Evolutionary conservation across 2,329 filamentous ascomycete genomes (phyloP), one percentile per base, ranked within the genome.

Genomic region (Pseudogymnoascus sp.): DNA sequence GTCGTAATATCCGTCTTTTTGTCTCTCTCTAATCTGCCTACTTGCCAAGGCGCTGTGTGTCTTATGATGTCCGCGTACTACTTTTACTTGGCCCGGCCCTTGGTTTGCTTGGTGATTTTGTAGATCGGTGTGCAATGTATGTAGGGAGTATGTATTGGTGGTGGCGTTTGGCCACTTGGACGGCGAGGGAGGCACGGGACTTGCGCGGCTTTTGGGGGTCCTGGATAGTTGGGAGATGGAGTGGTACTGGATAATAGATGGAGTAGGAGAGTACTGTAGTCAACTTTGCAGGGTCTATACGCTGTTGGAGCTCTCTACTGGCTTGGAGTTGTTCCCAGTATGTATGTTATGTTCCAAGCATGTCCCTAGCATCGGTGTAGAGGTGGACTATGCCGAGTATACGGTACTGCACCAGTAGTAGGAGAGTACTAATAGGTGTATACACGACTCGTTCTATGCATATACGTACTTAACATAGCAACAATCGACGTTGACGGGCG

Each of bases 1-100:
- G 68, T 44, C 72, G 70, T 60, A 38, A 38, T 42, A 42, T 42
- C 17, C 38, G n/a, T 19, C 21, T 42, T 6, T n/a, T 2, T 33
- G 8, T 42, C 17, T 42, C 7, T 42, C 8, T 11, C 9, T 5
- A n/a, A 38, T 38, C 17, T 3, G 4, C 2, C 1, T 15, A 5
- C 4, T 3, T 35, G 36, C 36, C 36, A 38, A 38, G 36, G n/a
- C 15, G 4, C 15, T n/a, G 36, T 38, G 36, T 44, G 40, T 44
- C 19, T 44, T 23, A 23, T 19, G 40, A 23, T 23, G 40, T 11
- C 40, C 40, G 40, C 19, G 38, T 42, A 42, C 17, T 42, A 21
- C 38, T 42, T 19, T 9, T n/a, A n/a, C 15, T n/a, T 38, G 36
- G 26, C 26, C 26, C 3, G 3, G 26, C 26, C 26, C 33, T 15